phyloP scores from a whole-genome alignment of 2,329 filamentous ascomycete species.

The Escovopsis weberi region DNA sequence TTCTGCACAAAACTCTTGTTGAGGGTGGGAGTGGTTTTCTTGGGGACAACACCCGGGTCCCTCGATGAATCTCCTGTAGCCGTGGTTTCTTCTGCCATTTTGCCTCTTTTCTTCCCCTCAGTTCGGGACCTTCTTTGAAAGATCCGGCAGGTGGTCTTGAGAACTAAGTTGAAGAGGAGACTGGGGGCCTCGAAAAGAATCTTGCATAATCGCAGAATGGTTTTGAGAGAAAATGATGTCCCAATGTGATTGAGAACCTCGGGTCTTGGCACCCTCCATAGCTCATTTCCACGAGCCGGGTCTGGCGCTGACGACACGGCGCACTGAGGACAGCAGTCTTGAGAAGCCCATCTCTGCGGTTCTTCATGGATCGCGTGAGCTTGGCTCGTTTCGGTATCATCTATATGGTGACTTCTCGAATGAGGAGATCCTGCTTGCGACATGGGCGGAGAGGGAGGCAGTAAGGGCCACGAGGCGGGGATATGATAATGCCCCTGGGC shows the following conservation, averaged over 20 bases:
- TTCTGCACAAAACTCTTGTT: neutral
- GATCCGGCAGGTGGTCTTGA: slow-evolving; percentile 68
- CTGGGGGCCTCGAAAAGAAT: slow-evolving; percentile 69
- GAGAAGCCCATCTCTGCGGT: slow-evolving; percentile 9
- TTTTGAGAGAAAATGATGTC: slow-evolving; percentile 27
- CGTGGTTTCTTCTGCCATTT: slow-evolving; percentile 33
- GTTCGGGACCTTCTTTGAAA: slow-evolving; percentile 36
- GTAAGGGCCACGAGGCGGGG: slow-evolving; percentile 32
- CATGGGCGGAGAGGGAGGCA: slow-evolving; percentile 27
- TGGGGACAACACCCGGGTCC: neutral
- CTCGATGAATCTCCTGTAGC: slow-evolving; percentile 48
- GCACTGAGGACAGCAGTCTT: neutral
- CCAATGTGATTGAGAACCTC: slow-evolving; percentile 1
- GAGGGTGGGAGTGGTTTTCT: neutral
- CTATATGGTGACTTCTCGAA: neutral
- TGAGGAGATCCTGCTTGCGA: slow-evolving; percentile 24
- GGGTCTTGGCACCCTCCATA: neutral
- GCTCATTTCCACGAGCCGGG: neutral
- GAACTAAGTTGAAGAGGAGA: slow-evolving; percentile 63
- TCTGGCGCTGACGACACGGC: neutral
- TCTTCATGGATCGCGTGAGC: neutral
- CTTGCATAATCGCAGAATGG: slow-evolving; percentile 64
- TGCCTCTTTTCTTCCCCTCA: slow-evolving; percentile 46
- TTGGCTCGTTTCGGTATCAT: neutral
- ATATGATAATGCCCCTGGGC: slow-evolving; percentile 39